These are phyloP conservation scores for Toxoplasma gondii DNA, from an alignment of 169 alveolate genomes.

Conservation along the genomic window DNA sequence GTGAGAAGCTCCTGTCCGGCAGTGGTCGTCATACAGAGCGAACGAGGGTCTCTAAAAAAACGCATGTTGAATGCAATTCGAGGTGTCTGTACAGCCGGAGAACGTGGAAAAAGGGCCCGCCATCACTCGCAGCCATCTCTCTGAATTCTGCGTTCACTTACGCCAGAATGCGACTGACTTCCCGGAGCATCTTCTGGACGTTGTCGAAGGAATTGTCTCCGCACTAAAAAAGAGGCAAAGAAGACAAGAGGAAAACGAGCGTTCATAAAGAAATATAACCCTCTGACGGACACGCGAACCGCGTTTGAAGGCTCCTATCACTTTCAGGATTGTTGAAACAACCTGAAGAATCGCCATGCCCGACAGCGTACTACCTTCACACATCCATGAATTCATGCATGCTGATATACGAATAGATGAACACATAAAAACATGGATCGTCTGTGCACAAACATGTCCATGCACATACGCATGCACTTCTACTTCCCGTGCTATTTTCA, in stretches of 20 bases:
- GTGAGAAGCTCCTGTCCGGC: neutral
- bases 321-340: neutral
- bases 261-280: neutral
- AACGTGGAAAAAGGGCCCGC: neutral
- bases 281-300: neutral
- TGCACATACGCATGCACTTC: neutral
- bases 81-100: neutral
- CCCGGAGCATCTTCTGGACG: conserved; percentile 87
- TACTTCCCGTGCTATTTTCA: too few relatives aligned
- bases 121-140: neutral
- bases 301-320: neutral
- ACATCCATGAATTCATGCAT: too few relatives aligned
- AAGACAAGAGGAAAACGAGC: neutral
- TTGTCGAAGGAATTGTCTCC: conserved; percentile 89
- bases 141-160: neutral
- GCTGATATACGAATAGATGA: too few relatives aligned
- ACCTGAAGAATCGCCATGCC: too few relatives aligned
- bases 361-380: too few relatives aligned
- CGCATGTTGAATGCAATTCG: neutral
- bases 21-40: too few relatives aligned
- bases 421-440: too few relatives aligned
- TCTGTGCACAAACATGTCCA: too few relatives aligned
- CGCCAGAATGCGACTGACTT: conserved; percentile 65
- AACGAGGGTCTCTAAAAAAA: too few relatives aligned
- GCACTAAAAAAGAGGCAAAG: conserved; percentile 71